Evolutionary conservation across 2,329 filamentous ascomycete species (phyloP), one percentile per base, ranked within the genome.

Genomic region (Diatrype stigma): DNA sequence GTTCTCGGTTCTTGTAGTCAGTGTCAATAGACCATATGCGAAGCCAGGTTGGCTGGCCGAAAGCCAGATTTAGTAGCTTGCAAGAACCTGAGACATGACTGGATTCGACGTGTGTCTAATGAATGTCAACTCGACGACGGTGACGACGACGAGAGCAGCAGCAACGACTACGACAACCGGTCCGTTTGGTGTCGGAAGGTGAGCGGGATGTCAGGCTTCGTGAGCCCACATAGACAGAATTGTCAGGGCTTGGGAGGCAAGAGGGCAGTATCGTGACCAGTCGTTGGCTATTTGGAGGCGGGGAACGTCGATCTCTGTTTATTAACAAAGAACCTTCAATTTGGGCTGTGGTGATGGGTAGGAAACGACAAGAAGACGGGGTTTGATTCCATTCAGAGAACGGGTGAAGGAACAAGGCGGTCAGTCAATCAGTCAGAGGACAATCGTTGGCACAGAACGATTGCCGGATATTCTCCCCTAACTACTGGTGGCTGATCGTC

Each of bases 21-120:
- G 55, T 51, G 53, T 56, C 34, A 57, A 60, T 56, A 26, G 58
- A 60, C 54, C 51, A 55, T 52, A 57, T 63, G 60, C 60, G 60
- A 57, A 56, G 64, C 64, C 64, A 65, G 63, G 58, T 59, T 56
- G 57, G 66, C 68, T 69, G 68, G 68, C 68, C 55, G 57, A 55
- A 56, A 62, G 68, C 69, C 69, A 71, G 66, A 69, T 64, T 69
- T 68, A 72, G 56, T 65, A 68, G 59, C 60, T 60, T 51, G 60
- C 64, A 62, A 63, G 59, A 60, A 61, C 60, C 63, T 60, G 62
- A 70, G 67, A 67, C 69, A 71, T 72, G 64, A 67, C 67, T 63
- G 61, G 59, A 55, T 56, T 60, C 51, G 59, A 44, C 21, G 23
- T 51, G 57, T 56, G 50, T 50, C 55, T 51, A 55, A 51, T 50